Evolutionary conservation across 202 grass and related monocot genomes (phyloP).

Genomic region (Musa balbisiana): DNA sequence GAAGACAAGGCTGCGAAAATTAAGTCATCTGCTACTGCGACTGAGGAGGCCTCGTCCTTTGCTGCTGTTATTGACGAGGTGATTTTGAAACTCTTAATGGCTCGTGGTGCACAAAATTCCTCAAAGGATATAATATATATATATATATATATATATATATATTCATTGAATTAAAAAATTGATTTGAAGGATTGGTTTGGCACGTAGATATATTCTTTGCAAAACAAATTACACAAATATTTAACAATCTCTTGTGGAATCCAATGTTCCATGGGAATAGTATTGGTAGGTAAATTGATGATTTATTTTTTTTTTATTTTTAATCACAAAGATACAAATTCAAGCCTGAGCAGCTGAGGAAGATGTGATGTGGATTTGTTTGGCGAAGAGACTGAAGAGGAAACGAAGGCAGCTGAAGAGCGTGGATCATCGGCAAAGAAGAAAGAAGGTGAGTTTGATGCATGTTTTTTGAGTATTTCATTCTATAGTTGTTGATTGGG

Average conservation of each 20-base stretch:
- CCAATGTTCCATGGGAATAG: no score
- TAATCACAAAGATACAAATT: slow-evolving; percentile 1
- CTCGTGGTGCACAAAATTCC: not conserved
- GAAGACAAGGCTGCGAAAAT: slow-evolving; percentile 67
- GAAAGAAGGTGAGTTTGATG: slow-evolving; percentile 67
- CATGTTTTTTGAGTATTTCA: not conserved
- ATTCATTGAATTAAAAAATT: no score
- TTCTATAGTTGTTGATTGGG: no score
- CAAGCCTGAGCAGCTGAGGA: slow-evolving; percentile 60
- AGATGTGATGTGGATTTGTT: slow-evolving; percentile 74
- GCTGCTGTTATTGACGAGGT: slow-evolving; percentile 55
- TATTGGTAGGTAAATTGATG: not conserved
- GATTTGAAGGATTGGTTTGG: no score
- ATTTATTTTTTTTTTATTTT: not conserved
- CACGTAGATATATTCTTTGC: no score
- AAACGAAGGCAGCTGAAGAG: slow-evolving; percentile 87
- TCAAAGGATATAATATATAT: no score
- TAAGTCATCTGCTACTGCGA: slow-evolving; percentile 39
- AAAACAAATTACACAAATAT: no score
- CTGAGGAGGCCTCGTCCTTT: slow-evolving; percentile 35
- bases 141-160: no score
- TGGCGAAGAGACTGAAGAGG: slow-evolving; percentile 91
- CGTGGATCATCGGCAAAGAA: slow-evolving; percentile 79
- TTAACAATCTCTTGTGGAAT: no score
- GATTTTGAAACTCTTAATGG: not conserved